Evolutionary conservation across 1,139 yeast genomes (phyloP).

Genomic region (Suhomyces taliae): DNA sequence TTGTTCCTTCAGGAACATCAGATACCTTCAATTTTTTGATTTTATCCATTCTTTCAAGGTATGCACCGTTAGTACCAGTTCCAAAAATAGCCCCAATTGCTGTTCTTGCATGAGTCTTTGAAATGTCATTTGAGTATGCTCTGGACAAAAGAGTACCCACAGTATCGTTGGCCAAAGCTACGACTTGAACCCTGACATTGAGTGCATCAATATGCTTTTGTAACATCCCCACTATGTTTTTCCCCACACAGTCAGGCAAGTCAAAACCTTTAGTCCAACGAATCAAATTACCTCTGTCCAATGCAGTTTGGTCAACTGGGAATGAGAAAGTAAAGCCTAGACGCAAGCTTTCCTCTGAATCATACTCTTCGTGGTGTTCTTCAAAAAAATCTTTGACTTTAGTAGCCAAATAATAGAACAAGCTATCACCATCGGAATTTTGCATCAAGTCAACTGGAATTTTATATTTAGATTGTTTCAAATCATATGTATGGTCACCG

Average conservation of each 20-base stretch:
- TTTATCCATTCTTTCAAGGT: conserved; percentile 68
- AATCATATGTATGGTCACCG: conserved; percentile 76
- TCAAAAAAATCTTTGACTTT: conserved; percentile 62
- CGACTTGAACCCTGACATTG: conserved; percentile 67
- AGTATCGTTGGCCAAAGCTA: conserved; percentile 92
- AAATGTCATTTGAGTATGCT: conserved; percentile 66
- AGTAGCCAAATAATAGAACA: conserved; percentile 73
- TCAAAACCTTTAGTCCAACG: conserved; percentile 97
- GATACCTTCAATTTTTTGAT: conserved; percentile 59
- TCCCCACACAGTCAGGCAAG: conserved; percentile 78
- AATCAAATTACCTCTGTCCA: conserved; percentile 73
- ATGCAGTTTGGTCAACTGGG: conserved; percentile 83
- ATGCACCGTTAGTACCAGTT: conserved; percentile 96
- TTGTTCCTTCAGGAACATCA: conserved; percentile 46
- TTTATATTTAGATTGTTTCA: conserved; percentile 70
- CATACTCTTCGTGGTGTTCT: conserved; percentile 56
- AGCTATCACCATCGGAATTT: conserved; percentile 51
- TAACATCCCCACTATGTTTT: conserved; percentile 72
- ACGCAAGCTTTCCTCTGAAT: conserved; percentile 45
- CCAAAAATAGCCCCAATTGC: conserved; percentile 90
- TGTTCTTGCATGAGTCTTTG: conserved; percentile 64
- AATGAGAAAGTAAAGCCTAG: conserved; percentile 91
- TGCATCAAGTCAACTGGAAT: conserved; percentile 73
- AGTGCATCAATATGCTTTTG: conserved; percentile 66
- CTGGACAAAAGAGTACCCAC: conserved; percentile 90